Percentiles rank a stretch among this genome's conserved stretches.
These are phyloP conservation scores for Leonotis leonurus DNA, from an alignment of 257 asterid species.

Conservation along the genomic window DNA sequence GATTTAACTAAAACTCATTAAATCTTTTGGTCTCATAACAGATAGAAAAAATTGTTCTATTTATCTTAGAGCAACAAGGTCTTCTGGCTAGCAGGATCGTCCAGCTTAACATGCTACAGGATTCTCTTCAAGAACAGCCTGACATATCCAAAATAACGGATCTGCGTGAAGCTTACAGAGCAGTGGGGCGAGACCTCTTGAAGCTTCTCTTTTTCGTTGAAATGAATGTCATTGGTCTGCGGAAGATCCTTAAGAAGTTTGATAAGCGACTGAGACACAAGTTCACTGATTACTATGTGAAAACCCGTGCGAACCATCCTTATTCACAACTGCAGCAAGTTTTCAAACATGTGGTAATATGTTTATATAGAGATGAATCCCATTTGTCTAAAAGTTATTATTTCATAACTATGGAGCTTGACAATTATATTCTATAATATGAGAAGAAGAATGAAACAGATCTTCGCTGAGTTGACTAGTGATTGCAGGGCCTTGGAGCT, in stretches of 20 bases:
- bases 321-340: constrained; percentile 98
- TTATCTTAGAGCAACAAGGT: constrained; percentile 95
- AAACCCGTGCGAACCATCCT: constrained; percentile 97
- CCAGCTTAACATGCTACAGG: constrained; percentile 58
- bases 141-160: constrained; percentile 70
- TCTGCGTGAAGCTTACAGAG: constrained; percentile 79
- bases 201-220: constrained; percentile 86
- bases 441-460: neutral
- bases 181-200: constrained; percentile 76
- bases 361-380: constrained; percentile 1
- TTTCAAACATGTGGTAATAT: constrained; percentile 95
- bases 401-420: neutral
- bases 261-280: constrained; percentile 87
- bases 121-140: constrained; percentile 68
- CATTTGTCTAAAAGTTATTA: no score
- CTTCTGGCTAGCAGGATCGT: constrained; percentile 66
- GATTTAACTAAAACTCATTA: neutral
- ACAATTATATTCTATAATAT: neutral
- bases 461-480: constrained; percentile 13
- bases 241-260: constrained; percentile 93
- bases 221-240: constrained; percentile 81
- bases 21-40: constrained; percentile 27
- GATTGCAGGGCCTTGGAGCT: constrained; percentile 87
- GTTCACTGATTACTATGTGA: constrained; percentile 90
- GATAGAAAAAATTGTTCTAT: constrained; percentile 91